phyloP scores from a whole-genome alignment of 2,329 filamentous ascomycete genomes.

The Colletotrichum falcatum region DNA sequence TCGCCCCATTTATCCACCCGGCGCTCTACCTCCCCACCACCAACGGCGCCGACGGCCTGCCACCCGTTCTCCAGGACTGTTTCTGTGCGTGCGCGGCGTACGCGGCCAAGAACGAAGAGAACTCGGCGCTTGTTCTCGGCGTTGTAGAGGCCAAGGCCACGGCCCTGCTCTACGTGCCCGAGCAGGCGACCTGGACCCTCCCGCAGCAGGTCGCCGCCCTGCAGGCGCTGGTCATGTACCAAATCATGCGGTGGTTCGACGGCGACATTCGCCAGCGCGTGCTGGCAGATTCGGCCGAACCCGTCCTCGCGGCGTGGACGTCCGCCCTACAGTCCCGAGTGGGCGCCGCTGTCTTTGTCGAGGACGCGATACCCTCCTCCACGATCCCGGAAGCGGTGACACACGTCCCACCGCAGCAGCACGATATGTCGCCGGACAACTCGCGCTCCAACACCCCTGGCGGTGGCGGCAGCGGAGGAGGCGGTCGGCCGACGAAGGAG shows the following conservation, averaged over 20 bases:
- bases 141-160: constrained; percentile 44
- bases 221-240: constrained; percentile 44
- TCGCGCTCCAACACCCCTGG: constrained; percentile 35
- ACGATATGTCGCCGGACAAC: constrained; percentile 27
- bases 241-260: constrained; percentile 45
- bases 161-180: constrained; percentile 40
- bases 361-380: constrained; percentile 27
- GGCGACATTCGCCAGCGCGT: constrained; percentile 43
- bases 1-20: constrained; percentile 47
- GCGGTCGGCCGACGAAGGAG: constrained; percentile 24
- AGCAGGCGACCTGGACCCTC: constrained; percentile 41
- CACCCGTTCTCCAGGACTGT: constrained; percentile 46
- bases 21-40: constrained; percentile 44
- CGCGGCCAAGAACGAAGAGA: constrained; percentile 44
- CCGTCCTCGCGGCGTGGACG: constrained; percentile 41
- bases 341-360: constrained; percentile 31
- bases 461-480: background rate
- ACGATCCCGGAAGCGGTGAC: constrained; percentile 13
- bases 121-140: constrained; percentile 44
- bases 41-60: constrained; percentile 42
- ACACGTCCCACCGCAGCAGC: constrained; percentile 19
- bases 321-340: constrained; percentile 40
- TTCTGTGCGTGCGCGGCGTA: constrained; percentile 46
- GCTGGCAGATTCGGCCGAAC: constrained; percentile 42
- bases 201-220: constrained; percentile 43